A percentile compares a stretch with the other conserved stretches of the same genome.
These are phyloP conservation scores for Lepidium sativum DNA, from an alignment of 345 rosid species.

Conservation along the genomic window DNA sequence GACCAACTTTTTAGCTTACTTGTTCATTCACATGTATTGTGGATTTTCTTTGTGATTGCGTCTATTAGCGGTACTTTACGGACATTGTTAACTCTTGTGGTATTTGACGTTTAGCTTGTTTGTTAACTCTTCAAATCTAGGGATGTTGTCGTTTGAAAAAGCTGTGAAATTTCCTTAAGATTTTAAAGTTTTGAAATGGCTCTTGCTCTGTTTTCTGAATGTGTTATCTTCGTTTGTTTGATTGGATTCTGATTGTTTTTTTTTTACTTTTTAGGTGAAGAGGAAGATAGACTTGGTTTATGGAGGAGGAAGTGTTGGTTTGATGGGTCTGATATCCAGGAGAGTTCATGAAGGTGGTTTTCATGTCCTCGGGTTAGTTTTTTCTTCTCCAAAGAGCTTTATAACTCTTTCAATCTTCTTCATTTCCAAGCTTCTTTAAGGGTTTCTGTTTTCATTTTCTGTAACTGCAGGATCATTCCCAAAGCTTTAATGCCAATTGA, in stretches of 20 bases:
- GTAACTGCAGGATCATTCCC: conserved; percentile 79
- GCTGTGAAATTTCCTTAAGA: not conserved
- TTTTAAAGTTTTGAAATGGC: not conserved
- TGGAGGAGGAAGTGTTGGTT: conserved; percentile 95
- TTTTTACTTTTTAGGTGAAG: conserved; percentile 32
- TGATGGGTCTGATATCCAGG: conserved; percentile 90
- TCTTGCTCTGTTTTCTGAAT: conserved; percentile 3
- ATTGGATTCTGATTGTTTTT: not conserved
- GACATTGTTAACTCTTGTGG: not conserved
- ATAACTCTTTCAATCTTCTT: not conserved
- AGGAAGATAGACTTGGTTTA: conserved; percentile 87
- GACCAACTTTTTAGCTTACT: not conserved
- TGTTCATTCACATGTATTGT: not conserved
- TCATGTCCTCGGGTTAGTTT: conserved; percentile 84
- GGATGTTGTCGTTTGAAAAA: not conserved
- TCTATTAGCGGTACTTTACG: not conserved
- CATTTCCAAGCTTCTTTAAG: not conserved
- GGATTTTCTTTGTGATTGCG: not conserved
- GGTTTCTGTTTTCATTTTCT: conserved; percentile 13
- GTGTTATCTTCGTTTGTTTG: not conserved
- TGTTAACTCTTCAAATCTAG: not conserved
- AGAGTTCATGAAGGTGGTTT: conserved; percentile 81
- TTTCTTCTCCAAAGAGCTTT: not conserved
- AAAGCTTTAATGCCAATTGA: conserved; percentile 88
- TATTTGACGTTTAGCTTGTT: not conserved